A percentile compares a stretch with the other conserved stretches of the same genome.
phyloP scores from a whole-genome alignment of 176 grass and related monocot genomes.

The Rhynchospora tenuis region DNA sequence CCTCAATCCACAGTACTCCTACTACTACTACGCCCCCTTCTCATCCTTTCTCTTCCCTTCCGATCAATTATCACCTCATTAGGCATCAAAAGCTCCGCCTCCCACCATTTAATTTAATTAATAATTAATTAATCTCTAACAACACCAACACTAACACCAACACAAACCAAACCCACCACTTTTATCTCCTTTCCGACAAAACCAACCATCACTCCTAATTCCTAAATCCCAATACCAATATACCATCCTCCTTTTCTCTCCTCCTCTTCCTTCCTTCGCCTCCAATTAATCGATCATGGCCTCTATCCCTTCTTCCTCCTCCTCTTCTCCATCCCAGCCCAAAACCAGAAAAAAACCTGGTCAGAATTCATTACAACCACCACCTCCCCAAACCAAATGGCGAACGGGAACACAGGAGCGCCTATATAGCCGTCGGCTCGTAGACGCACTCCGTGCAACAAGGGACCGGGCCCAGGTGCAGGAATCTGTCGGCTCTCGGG shows the following conservation, averaged over 20 bases:
- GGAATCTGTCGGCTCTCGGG: slow-evolving; percentile 25
- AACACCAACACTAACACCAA: slow-evolving; percentile 9
- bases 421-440: slow-evolving; percentile 71
- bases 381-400: slow-evolving; percentile 56
- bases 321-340: slow-evolving; percentile 20
- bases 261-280: background rate
- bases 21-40: background rate
- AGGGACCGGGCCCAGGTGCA: slow-evolving; percentile 1
- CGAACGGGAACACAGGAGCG: slow-evolving; percentile 59
- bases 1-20: slow-evolving; percentile 15
- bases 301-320: slow-evolving; percentile 18
- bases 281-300: slow-evolving; percentile 32
- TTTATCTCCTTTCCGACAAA: background rate
- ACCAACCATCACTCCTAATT: slow-evolving; percentile 20
- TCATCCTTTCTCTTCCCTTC: background rate
- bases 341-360: slow-evolving; percentile 11
- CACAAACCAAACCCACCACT: slow-evolving; percentile 41
- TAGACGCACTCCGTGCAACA: slow-evolving; percentile 64
- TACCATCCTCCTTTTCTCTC: background rate
- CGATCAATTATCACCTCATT: slow-evolving; percentile 11
- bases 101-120: background rate
- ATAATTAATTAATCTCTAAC: slow-evolving; percentile 30
- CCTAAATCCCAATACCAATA: background rate
- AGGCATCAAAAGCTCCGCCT: background rate
- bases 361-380: background rate